Percentiles rank a stretch among this genome's conserved stretches.
phyloP scores from a whole-genome alignment of 2,329 filamentous ascomycete genomes.

The Claviceps sp. region DNA sequence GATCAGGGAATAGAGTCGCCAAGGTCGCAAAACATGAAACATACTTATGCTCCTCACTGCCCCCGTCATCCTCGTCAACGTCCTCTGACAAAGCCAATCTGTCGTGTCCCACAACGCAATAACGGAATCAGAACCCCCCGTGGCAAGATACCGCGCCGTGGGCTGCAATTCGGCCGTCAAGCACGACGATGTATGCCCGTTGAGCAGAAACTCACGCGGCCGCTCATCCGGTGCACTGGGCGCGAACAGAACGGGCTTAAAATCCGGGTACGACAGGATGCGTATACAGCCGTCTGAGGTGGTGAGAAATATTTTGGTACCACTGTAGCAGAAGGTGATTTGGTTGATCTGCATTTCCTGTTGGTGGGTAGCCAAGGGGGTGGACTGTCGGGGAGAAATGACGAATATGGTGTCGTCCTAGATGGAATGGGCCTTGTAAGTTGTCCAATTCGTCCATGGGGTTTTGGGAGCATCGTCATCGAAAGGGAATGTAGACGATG shows the following conservation, averaged over 20 bases:
- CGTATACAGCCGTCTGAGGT: slow-evolving; percentile 58
- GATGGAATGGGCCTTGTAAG: neutral
- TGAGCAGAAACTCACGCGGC: slow-evolving; percentile 43
- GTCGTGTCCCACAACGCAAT: slow-evolving; percentile 67
- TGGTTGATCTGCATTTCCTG: slow-evolving; percentile 57
- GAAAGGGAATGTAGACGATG: neutral
- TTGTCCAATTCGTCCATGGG: neutral
- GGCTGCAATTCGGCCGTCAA: slow-evolving; percentile 57
- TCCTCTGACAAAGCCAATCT: slow-evolving; percentile 64
- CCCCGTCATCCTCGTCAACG: slow-evolving; percentile 54
- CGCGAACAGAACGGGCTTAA: slow-evolving; percentile 40
- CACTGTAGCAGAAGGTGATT: slow-evolving; percentile 60
- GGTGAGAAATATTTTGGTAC: slow-evolving; percentile 55
- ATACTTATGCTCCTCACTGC: slow-evolving; percentile 55
- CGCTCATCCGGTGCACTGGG: slow-evolving; percentile 24
- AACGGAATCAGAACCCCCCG: slow-evolving; percentile 61
- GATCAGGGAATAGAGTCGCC: neutral
- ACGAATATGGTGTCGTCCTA: slow-evolving; percentile 50
- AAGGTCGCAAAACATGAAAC: slow-evolving; percentile 12
- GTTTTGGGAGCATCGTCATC: neutral
- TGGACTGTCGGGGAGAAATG: slow-evolving; percentile 45
- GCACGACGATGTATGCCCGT: slow-evolving; percentile 61
- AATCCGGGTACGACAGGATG: slow-evolving; percentile 53
- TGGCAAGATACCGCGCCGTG: slow-evolving; percentile 56
- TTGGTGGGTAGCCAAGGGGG: slow-evolving; percentile 42